Evolutionary conservation across 2,329 filamentous ascomycete species (phyloP), one percentile per base, ranked within the genome.

Genomic region (Trichoderma harzianum): DNA sequence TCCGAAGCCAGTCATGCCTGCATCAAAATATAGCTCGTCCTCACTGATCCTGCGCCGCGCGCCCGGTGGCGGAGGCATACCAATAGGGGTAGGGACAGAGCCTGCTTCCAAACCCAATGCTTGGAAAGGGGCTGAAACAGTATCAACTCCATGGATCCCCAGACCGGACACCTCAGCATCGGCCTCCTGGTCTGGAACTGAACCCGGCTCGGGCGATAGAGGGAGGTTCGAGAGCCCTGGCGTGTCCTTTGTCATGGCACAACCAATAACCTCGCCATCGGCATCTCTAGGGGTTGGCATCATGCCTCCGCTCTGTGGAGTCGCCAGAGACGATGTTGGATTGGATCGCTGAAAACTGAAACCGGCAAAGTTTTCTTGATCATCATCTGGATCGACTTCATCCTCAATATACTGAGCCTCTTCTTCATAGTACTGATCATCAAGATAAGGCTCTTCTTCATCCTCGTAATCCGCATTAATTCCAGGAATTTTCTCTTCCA

Each of bases 1-100:
- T 53, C 84, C 82, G 69, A 76, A 88, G 80, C 71, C 85, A 16
- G 86, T 84, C 75, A 89, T 80, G 3, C 90, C 90, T 76, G 90
- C 89, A 74, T 92, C 90, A 76, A 91, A 93, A 78, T 93, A 93
- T 34, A 93, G 82, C 74, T 93, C 91, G 74, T 91, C 89, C 39
- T 88, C 86, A 3, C 71, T 74, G 3, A 70, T 32, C n/a, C 69
- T 51, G 28, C 69, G 71, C 2, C 73, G 63, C 11, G 72, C 62
- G n/a, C 69, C 64, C 18, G 73, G 55, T 18, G 74, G 72, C 2
- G 71, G 69, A 24, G 76, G 51, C 39, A 75, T 74, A 11, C 60
- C 47, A 18, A 26, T 47, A 28, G 61, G 14, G n/a, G 16, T n/a
- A 24, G 68, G 47, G 26, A 14, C 53, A 14, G 30, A 16, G 10